Evolutionary conservation across 1,284 basidiomycete species (phyloP), one percentile per base, ranked within the genome.

Genomic region (Pseudozyma sp.): DNA sequence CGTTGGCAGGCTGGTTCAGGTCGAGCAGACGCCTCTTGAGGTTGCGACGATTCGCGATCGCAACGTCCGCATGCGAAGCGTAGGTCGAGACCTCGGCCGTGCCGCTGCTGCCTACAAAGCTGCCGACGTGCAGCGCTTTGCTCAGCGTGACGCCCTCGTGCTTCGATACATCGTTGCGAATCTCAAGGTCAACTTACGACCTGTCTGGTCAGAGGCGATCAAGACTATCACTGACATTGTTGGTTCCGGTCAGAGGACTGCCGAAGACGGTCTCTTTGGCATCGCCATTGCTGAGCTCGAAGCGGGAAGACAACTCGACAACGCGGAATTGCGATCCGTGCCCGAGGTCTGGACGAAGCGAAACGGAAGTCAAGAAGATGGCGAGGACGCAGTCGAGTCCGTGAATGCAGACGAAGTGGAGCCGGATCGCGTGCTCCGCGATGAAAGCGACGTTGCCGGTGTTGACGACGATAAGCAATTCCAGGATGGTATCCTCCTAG

Each of bases 121-220:
- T 31, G 61, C 65, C 6, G 58, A 67, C 13, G 59, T 59, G 40
- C 52, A 50, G 13, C 53, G 52, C 11, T 47, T 54, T 18, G 52
- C 52, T 11, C 43, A 54, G 44, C 59, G 68, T 1, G 60, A 72
- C 40, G 53, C 61, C 5, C 50, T 80, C n/a, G 59, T 80, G 5
- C 50, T 77, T 18, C 64, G 63, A 13, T 83, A 80, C 60, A 56
- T 82, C 18, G 67, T 83, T 42, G 76, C 76, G 52, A 82, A 76
- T 38, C 59, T 83, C 58, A 84, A 83, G 70, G 58, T 85, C 62
- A 85, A 85, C 43, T 63, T 85, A 45, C 66, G 71, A n/a, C 83
- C 83, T 0, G 57, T 84, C 35, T 85, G 83, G 83, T 55, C 59
- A 7, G 83, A 83, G 50, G 68, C 70, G 19, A 73, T 77, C 54